Conservation (phyloP, 495 filamentous ascomycete species). For the Aspergillus egyptiacus region DNA sequence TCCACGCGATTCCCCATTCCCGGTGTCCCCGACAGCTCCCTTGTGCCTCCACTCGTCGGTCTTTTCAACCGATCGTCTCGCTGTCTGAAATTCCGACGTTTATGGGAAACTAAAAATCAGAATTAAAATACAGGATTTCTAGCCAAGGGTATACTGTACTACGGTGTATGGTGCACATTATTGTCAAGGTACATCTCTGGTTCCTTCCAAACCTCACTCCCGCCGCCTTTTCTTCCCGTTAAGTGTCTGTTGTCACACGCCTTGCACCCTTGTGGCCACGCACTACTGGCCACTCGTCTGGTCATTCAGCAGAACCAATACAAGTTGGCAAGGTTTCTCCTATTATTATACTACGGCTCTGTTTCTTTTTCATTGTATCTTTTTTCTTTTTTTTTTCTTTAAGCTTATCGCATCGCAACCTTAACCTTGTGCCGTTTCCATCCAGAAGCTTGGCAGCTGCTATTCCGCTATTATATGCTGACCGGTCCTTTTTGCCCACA, state of each 20-base stretch:
- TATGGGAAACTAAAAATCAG: slow-evolving; percentile 7
- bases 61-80: slow-evolving; percentile 13
- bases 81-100: slow-evolving; percentile 4
- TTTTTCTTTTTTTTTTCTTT: slow-evolving; percentile 17
- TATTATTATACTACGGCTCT: too few relatives aligned
- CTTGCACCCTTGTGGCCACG: slow-evolving; percentile 33
- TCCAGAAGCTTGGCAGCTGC: slow-evolving; percentile 11
- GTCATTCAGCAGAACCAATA: slow-evolving; percentile 22
- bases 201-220: slow-evolving; percentile 6
- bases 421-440: slow-evolving; percentile 16
- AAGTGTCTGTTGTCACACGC: slow-evolving; percentile 15
- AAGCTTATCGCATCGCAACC: slow-evolving; percentile 18
- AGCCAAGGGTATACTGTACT: slow-evolving; percentile 7
- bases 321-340: slow-evolving; percentile 8
- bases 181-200: slow-evolving; percentile 16
- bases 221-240: slow-evolving; percentile 11
- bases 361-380: not conserved
- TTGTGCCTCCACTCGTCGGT: slow-evolving; percentile 20
- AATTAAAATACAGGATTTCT: slow-evolving; percentile 19
- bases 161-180: slow-evolving; percentile 13
- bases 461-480: slow-evolving; percentile 18
- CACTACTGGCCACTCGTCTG: slow-evolving; percentile 25
- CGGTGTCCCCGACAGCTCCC: slow-evolving; percentile 14
- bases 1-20: slow-evolving; percentile 24
- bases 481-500: slow-evolving; percentile 14